A percentile compares a stretch with the other conserved stretches of the same genome.
Conservation (phyloP, 2,329 filamentous ascomycete species). For the Exophiala sp. region DNA sequence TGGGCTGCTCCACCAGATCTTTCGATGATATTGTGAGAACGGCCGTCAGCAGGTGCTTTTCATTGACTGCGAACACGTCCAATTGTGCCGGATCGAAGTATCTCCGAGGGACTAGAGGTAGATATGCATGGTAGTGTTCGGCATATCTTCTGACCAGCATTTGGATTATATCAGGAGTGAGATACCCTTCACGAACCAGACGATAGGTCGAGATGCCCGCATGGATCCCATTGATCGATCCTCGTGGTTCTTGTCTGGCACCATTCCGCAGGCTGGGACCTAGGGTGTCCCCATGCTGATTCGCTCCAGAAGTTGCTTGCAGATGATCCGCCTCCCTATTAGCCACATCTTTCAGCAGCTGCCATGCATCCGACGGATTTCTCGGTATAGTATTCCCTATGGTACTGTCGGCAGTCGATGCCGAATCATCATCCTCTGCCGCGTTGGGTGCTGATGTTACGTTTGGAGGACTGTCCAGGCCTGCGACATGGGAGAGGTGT, state of each 20-base stretch:
- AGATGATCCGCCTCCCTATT: conserved; percentile 33
- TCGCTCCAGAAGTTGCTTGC: conserved; percentile 21
- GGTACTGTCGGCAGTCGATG: conserved; percentile 35
- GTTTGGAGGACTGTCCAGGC: neutral
- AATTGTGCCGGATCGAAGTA: conserved; percentile 56
- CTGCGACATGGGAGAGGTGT: neutral
- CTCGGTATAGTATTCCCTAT: conserved; percentile 42
- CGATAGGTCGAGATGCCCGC: conserved; percentile 41
- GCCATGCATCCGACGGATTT: conserved; percentile 50
- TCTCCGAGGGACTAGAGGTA: conserved; percentile 62
- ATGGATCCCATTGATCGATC: conserved; percentile 31
- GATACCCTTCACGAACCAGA: conserved; percentile 42
- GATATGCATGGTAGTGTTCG: conserved; percentile 66
- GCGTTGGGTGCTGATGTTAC: neutral
- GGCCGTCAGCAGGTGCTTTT: conserved; percentile 66
- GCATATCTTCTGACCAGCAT: conserved; percentile 58
- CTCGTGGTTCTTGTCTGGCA: conserved; percentile 11
- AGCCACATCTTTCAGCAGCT: conserved; percentile 45
- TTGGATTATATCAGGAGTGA: conserved; percentile 50
- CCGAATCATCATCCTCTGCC: conserved; percentile 37
- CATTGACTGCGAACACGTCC: conserved; percentile 55
- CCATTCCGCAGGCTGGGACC: conserved; percentile 27
- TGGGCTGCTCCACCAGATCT: conserved; percentile 62
- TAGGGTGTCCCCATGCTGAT: conserved; percentile 27
- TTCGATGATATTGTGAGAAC: conserved; percentile 69